Evolutionary conservation across 179 eudicot species (phyloP).

Genomic region (Silene noctiflora): DNA sequence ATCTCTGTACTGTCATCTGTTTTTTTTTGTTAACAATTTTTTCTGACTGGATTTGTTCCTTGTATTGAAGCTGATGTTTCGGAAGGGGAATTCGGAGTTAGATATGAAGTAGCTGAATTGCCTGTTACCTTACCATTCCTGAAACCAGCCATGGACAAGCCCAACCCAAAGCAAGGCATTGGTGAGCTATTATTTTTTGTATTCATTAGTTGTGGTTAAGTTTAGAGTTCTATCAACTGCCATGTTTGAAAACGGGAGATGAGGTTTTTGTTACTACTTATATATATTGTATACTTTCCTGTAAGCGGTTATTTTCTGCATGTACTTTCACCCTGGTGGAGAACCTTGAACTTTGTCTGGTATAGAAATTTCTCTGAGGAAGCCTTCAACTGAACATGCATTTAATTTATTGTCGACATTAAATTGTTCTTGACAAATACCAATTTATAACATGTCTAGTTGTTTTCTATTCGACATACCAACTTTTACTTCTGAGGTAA

Average conservation of each 20-base stretch:
- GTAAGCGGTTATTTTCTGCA: not conserved
- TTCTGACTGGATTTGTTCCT: constrained; percentile 10
- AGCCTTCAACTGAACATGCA: not conserved
- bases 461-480: no score
- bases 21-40: not conserved
- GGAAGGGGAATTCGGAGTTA: constrained; percentile 62
- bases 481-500: no score
- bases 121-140: constrained; percentile 78
- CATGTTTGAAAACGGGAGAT: not conserved
- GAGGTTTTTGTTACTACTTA: constrained; percentile 1
- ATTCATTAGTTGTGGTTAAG: not conserved
- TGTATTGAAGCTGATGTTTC: constrained; percentile 44
- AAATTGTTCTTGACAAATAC: not conserved
- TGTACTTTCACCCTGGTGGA: not conserved
- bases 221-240: not conserved
- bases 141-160: constrained; percentile 89
- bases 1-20: not conserved
- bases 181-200: constrained; percentile 40
- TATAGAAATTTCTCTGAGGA: not conserved
- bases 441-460: no score
- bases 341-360: not conserved
- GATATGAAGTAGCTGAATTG: constrained; percentile 77
- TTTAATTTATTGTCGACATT: not conserved
- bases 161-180: constrained; percentile 96
- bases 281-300: not conserved